phyloP scores from a whole-genome alignment of 192 early-diverging fungal genomes.

The Cladochytrium replicatum region DNA sequence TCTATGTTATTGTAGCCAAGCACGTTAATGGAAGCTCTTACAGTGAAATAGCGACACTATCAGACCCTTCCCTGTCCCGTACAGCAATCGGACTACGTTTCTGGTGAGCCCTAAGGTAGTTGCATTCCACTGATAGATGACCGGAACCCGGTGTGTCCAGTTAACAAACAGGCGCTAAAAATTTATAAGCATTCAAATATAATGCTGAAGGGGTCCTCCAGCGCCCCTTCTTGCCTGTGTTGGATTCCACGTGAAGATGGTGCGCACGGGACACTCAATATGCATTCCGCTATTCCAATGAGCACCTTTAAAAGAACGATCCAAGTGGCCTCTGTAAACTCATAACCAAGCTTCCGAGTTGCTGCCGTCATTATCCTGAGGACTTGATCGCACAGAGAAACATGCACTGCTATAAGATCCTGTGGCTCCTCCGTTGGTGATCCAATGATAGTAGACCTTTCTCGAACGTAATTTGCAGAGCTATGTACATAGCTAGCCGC shows the following conservation, averaged over 20 bases:
- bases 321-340: slow-evolving; percentile 70
- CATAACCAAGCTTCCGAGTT: slow-evolving; percentile 44
- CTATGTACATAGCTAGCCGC: no score
- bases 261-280: slow-evolving; percentile 50
- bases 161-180: slow-evolving; percentile 26
- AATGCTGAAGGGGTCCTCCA: slow-evolving; percentile 23
- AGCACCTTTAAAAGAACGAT: slow-evolving; percentile 68
- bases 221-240: slow-evolving; percentile 9
- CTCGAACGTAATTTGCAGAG: no score
- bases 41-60: slow-evolving; percentile 39
- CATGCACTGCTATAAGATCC: slow-evolving; percentile 29
- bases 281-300: slow-evolving; percentile 62
- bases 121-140: slow-evolving; percentile 68
- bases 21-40: slow-evolving; percentile 7
- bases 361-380: slow-evolving; percentile 53
- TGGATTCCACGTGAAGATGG: neutral
- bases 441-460: no score
- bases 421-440: neutral
- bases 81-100: slow-evolving; percentile 51
- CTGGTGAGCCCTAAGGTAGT: slow-evolving; percentile 56
- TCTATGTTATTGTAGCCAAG: slow-evolving; percentile 1
- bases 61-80: slow-evolving; percentile 56
- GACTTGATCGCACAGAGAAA: slow-evolving; percentile 65
- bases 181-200: slow-evolving; percentile 50
- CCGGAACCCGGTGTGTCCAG: slow-evolving; percentile 68